phyloP scores from a whole-genome alignment of 176 grass and related monocot species.

The Eleusine indica region DNA sequence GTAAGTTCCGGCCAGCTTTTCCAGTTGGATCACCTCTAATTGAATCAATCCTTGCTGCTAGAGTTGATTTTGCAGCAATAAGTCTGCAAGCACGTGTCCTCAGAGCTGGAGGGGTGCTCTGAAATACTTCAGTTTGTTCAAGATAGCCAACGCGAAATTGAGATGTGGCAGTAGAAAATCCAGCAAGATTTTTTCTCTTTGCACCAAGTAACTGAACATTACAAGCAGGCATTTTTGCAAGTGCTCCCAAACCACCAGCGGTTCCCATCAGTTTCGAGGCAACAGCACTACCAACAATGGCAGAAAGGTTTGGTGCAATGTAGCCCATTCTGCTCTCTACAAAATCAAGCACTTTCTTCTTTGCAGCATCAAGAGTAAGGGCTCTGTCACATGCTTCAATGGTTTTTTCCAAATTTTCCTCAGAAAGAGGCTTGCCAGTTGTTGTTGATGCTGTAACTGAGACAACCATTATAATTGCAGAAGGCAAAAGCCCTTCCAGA shows the following conservation, averaged over 20 bases:
- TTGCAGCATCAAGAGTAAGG: conserved; percentile 73
- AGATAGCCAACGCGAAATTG: conserved; percentile 83
- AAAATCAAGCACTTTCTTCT: conserved; percentile 95
- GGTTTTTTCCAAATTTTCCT: conserved; percentile 76
- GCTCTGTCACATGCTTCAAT: conserved; percentile 83
- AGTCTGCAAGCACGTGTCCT: conserved; percentile 69
- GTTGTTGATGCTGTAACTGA: conserved; percentile 91
- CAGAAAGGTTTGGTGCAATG: conserved; percentile 89
- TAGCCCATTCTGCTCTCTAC: conserved; percentile 87
- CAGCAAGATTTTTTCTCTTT: conserved; percentile 85
- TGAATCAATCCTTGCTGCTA: conserved; percentile 78
- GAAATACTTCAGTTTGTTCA: conserved; percentile 92
- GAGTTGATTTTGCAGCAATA: conserved; percentile 74
- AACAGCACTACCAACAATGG: conserved; percentile 80
- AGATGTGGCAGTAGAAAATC: conserved; percentile 80
- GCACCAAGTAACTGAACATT: conserved; percentile 85
- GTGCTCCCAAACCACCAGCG: conserved; percentile 74
- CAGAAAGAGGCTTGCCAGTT: conserved; percentile 76
- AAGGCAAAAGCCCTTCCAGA: conserved; percentile 84
- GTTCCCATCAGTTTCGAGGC: conserved; percentile 87
- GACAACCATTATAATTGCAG: conserved; percentile 88
- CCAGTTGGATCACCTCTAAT: conserved; percentile 89
- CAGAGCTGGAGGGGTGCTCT: conserved; percentile 73
- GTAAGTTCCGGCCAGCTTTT: conserved; percentile 74
- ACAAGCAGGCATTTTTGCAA: conserved; percentile 95